Percentiles rank a stretch among this genome's conserved stretches.
phyloP scores from a whole-genome alignment of 495 filamentous ascomycete genomes.

The Niebla homalea region DNA sequence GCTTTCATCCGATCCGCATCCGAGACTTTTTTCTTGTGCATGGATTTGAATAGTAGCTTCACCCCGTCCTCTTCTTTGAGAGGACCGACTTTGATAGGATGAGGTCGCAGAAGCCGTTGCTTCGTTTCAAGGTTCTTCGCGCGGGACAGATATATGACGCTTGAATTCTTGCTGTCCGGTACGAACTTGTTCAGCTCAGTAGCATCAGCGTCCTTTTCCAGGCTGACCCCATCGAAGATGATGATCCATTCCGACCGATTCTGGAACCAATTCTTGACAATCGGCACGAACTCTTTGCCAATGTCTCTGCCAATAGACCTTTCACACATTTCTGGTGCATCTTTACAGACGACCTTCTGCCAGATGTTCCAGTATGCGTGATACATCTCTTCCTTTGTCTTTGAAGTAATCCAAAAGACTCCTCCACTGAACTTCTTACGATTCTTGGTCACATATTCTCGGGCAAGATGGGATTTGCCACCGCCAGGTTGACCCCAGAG shows the following conservation, averaged over 20 bases:
- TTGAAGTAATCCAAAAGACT: constrained; percentile 69
- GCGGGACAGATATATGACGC: constrained; percentile 67
- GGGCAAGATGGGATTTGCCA: constrained; percentile 71
- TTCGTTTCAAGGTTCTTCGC: constrained; percentile 54
- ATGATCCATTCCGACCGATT: constrained; percentile 59
- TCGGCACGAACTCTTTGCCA: constrained; percentile 35
- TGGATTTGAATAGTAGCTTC: constrained; percentile 42
- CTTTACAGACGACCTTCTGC: constrained; percentile 32
- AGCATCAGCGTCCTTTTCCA: constrained; percentile 44
- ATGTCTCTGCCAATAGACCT: constrained; percentile 7
- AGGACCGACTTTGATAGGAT: constrained; percentile 48
- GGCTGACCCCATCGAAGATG: constrained; percentile 61
- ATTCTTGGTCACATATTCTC: constrained; percentile 64
- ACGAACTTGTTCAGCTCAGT: constrained; percentile 51
- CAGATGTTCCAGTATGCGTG: constrained; percentile 67
- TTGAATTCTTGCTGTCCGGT: constrained; percentile 52
- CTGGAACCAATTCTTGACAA: constrained; percentile 59
- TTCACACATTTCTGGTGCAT: constrained; percentile 25
- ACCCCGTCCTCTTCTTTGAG: constrained; percentile 47
- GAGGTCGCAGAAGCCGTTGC: constrained; percentile 59
- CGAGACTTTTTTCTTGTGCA: constrained; percentile 37
- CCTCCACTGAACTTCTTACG: constrained; percentile 56
- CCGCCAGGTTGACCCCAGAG: constrained; percentile 63
- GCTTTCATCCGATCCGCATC: constrained; percentile 46
- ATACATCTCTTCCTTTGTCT: constrained; percentile 46